These are phyloP conservation scores for Candida berthetii DNA, from an alignment of 805 yeast species.

Conservation along the genomic window DNA sequence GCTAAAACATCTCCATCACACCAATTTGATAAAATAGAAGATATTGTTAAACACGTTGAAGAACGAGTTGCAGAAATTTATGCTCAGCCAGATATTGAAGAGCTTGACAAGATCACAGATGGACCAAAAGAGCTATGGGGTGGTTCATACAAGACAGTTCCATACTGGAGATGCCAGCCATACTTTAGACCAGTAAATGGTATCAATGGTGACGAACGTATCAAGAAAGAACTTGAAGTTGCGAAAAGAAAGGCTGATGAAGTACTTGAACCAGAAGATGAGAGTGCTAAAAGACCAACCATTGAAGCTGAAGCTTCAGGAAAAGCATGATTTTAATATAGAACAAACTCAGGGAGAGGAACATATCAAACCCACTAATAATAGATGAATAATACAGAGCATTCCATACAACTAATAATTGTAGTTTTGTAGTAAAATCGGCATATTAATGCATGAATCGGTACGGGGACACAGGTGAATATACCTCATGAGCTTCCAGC, in stretches of 20 bases:
- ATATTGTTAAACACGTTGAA: constrained; percentile 62
- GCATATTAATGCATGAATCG: too few species aligned
- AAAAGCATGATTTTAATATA: too few species aligned
- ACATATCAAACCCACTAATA: too few species aligned
- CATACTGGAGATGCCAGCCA: constrained; percentile 97
- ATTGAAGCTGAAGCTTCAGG: neutral
- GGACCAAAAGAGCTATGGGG: constrained; percentile 69
- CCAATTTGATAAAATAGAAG: constrained; percentile 43
- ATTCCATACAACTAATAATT: too few species aligned
- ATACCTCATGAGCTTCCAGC: too few species aligned
- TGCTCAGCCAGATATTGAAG: constrained; percentile 41
- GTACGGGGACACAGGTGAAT: too few species aligned
- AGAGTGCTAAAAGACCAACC: neutral
- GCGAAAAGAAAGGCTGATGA: constrained; percentile 20
- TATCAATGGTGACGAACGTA: constrained; percentile 41
- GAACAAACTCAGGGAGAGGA: too few species aligned
- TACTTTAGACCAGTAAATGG: constrained; percentile 89
- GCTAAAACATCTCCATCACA: constrained; percentile 45
- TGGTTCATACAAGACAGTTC: constrained; percentile 72
- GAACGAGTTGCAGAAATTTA: constrained; percentile 52
- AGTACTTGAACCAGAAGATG: constrained; percentile 6
- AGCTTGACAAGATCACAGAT: constrained; percentile 45
- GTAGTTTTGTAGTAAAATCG: too few species aligned
- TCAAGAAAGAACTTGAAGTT: constrained; percentile 16
- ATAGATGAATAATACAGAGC: too few species aligned